Base-by-base conservation (phyloP, 1,284 basidiomycete species). In the Leccinum cinnamomeum region DNA sequence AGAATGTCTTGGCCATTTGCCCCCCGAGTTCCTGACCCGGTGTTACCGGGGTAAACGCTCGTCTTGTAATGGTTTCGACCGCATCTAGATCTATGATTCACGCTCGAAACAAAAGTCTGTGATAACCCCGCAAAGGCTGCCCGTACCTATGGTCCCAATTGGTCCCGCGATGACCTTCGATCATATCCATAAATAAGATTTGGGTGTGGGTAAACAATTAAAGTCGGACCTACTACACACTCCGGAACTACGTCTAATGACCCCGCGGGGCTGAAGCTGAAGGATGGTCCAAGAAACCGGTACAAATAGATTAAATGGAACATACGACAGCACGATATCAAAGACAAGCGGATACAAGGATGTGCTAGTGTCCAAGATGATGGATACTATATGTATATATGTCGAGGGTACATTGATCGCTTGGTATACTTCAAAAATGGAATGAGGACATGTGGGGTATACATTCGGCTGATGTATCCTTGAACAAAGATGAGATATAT, bases 41-140 rank as follows among this genome's bases (percentile, higher is more conserved):
- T 63, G 30, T 8, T 28, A 62, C 61, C 14, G 51, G n/a, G 35
- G 58, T 63, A 25, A 60, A 56, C 18, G 25, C 14, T 64, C 20
- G 25, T 39, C 35, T 58, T 37, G 59, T 35, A n/a, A 39, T 23
- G 16, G 61, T 25, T 11, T 8, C 35, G 4, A 16, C 18, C 10
- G 6, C 28, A 10, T 30, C 28, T 23, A 20, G 23, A 8, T 61
- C 5, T 53, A 20, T n/a, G 59, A n/a, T 64, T 30, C 14, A 37
- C 48, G 20, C 20, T 54, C 8, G 30, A 58, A 23, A 18, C 5
- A 14, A 3, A 62, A 35, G 5, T 11, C 7, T 25, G 50, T 25
- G 5, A 25, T 30, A 53, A 51, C 20, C 20, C n/a, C 20, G 16
- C 20, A 25, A 59, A 8, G n/a, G 41, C n/a, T 44, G 41, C 41